Evolutionary conservation across 2,329 filamentous ascomycete species (phyloP), one percentile per base, ranked within the genome.

Genomic region (Thermoascus crustaceus): DNA sequence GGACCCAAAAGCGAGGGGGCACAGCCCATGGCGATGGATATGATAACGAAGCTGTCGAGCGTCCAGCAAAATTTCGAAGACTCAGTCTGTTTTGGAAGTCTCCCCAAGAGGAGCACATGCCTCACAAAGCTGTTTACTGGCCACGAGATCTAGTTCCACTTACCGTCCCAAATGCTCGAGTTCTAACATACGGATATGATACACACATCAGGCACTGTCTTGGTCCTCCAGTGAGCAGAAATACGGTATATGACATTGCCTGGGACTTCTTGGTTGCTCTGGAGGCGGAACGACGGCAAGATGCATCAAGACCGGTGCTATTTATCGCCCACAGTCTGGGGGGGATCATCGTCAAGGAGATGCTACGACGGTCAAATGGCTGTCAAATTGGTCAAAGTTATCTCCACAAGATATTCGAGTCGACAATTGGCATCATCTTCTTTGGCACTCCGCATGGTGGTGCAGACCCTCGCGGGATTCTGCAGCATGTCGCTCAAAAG

Each of bases 391-490:
- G n/a, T n/a, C n/a, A n/a, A n/a, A n/a, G n/a, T n/a, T n/a, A n/a
- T n/a, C n/a, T n/a, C n/a, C n/a, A n/a, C n/a, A n/a, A n/a, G n/a
- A n/a, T n/a, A n/a, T n/a, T n/a, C n/a, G n/a, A n/a, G n/a, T n/a
- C n/a, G n/a, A n/a, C n/a, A n/a, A n/a, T n/a, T n/a, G n/a, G n/a
- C n/a, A n/a, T n/a, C n/a, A n/a, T n/a, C n/a, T 44, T 44, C 39
- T 41, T 44, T 23, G 39, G 41, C 13, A 42, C 41, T 5, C 41
- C 41, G 5, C 41, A 44, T 23, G 32, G 8, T 21, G 40, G 37
- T 7, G 32, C 36, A 5, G 36, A 42, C 21, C 39, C 39, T 8
- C 27, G 31, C 14, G 26, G 27, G 11, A 9, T 36, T 4, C 13
- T 42, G 7, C 18, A 32, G 17, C 18, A 16, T 26, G 38, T 39